phyloP scores from a whole-genome alignment of 257 asterid genomes.

The Nicotiana attenuata region DNA sequence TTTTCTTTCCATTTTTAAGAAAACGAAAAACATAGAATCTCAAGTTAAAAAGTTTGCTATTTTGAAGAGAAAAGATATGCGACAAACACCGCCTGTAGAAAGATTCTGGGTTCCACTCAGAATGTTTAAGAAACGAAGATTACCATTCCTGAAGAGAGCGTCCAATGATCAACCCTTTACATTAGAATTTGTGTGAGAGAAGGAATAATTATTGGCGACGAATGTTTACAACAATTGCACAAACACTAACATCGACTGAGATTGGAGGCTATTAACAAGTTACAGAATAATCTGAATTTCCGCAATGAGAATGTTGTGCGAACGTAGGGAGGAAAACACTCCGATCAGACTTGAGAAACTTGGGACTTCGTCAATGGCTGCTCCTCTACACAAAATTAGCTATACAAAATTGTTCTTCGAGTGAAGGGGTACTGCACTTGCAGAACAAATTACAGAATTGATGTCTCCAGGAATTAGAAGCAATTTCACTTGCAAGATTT shows the following conservation, averaged over 20 bases:
- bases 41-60: neutral
- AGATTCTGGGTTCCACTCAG: neutral
- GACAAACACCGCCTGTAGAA: neutral
- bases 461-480: conserved; percentile 12
- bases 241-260: conserved; percentile 15
- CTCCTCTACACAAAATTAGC: conserved; percentile 15
- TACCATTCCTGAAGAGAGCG: neutral
- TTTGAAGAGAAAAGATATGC: neutral
- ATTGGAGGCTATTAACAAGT: conserved; percentile 33
- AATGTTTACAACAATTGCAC: conserved; percentile 21
- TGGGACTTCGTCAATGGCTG: conserved; percentile 8
- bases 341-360: neutral
- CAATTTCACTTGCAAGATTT: neutral
- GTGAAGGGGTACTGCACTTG: conserved; percentile 11
- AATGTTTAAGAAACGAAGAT: neutral
- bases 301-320: conserved; percentile 30
- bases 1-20: neutral
- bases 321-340: conserved; percentile 10
- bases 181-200: conserved; percentile 21
- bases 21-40: neutral
- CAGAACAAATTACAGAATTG: neutral
- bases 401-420: conserved; percentile 19
- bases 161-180: conserved; percentile 15
- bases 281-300: conserved; percentile 29
- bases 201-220: conserved; percentile 16